Evolutionary conservation across 768 basidiomycete species (phyloP), one percentile per base, ranked within the genome.

Genomic region (Suillus bovinus): DNA sequence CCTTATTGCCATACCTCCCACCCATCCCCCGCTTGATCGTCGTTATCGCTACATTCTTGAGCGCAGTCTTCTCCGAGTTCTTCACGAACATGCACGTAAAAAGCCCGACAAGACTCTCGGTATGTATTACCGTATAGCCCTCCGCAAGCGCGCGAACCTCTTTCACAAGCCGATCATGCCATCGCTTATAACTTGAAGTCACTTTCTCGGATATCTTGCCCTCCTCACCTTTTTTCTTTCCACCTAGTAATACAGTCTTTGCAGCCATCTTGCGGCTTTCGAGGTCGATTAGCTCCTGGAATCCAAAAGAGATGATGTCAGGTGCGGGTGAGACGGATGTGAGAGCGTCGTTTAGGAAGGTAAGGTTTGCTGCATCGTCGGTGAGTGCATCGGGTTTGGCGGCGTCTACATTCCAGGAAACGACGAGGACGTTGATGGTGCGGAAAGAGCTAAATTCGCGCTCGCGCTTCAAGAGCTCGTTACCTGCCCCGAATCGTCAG

Each of bases 261-360:
- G 96, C 96, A 1, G 90, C 88, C 80, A 98, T 88, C 77, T 88
- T 94, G 64, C 93, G 87, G 66, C 86, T 88, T 67, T 97, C 95
- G n/a, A 99, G 84, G 71, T 97, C 94, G 63, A 99, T 93, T 42
- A 98, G 84, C 76, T 99, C 96, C 74, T 99, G 96, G 74, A 99
- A 90, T 2, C 95, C 95, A 68, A 99, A 96, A 5, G 87, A 84
- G 65, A 99, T 90, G 67, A 99, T 88, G 65, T 98, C 96, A 3
- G 96, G 92, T 27, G 55, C 10, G 13, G 75, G 68, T 14, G 91
- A 86, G 41, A 89, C 86, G 68, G 88, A 91, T 5, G 74, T 79
- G 13, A 99, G 79, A 2, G 84, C 86, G 24, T 93, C 83, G n/a
- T 83, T 79, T n/a, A 99, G 77, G 79, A 98, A 95, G 61, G 80